Evolutionary conservation across 2,329 filamentous ascomycete genomes (phyloP), one percentile per base, ranked within the genome.

Genomic region (Fusarium sp.): DNA sequence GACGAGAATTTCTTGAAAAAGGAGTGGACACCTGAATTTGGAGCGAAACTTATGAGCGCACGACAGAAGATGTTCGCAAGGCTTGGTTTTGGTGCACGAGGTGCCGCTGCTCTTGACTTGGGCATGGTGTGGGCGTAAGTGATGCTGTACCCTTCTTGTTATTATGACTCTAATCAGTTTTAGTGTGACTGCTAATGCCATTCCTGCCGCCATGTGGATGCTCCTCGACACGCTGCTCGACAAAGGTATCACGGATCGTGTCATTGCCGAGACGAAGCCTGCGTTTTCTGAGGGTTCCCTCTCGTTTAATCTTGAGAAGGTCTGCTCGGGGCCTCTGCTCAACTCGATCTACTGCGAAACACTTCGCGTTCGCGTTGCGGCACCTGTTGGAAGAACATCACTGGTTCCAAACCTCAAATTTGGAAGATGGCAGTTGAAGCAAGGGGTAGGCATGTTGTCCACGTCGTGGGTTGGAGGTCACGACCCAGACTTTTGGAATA

Each of bases 341-440:
- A 79, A 78, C 42, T 78, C 80, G 0, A 74, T 81, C 2, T 81
- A 78, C 33, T 74, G 73, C 9, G 80, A 82, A 44, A 74, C 75
- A 1, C 68, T 81, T 0, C 77, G 80, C 2, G 51, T 81, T 1
- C 68, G 68, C 9, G 60, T 71, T 14, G 69, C 66, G 2, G 66
- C 66, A 1, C 60, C 72, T 3, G 53, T 77, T 10, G 66, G 69
- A 0, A 68, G 77, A 20, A 58, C 66, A 6, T 58, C 75, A 0
- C 46, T 65, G 6, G 36, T 62, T 0, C 44, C 58, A 0, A 70
- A 74, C 14, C 73, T 79, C 39, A 66, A 72, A 2, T 52, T 75
- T 14, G 63, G 56, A 1, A 60, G 42, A 34, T 74, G 72, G 72
- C 36, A 48, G 3, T 31, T 75, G 5, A 63, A 61, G 31, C 60